Evolutionary conservation across 306 rosid species (phyloP).

Genomic region (Acacia confusa): DNA sequence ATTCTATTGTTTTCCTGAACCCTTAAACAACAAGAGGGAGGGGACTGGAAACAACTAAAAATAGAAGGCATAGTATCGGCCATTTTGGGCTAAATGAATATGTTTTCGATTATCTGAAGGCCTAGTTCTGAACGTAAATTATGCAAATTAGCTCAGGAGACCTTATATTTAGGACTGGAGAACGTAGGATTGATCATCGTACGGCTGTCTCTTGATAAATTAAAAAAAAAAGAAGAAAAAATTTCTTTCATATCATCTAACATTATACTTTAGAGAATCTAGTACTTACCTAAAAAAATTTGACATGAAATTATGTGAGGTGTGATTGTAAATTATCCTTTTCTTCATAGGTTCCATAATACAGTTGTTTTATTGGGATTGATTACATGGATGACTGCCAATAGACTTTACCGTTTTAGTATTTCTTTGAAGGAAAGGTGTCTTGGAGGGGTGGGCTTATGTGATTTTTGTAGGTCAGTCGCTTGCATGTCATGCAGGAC

Average conservation of each 20-base stretch:
- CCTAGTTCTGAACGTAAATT: not conserved
- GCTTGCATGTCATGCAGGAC: not conserved
- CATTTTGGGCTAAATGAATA: not conserved
- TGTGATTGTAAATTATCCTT: not conserved
- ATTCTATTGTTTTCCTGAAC: not conserved
- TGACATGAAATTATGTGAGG: not conserved
- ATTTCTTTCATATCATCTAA: not conserved
- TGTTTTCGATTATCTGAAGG: not conserved
- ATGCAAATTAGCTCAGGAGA: not conserved
- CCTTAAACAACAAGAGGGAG: not conserved
- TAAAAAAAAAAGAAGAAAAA: too few species aligned
- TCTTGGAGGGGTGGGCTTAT: not conserved
- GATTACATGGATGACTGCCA: not conserved
- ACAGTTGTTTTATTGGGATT: not conserved
- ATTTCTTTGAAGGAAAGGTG: not conserved
- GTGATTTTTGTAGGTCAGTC: not conserved
- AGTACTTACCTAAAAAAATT: not conserved
- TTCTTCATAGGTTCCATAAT: not conserved
- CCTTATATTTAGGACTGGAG: not conserved
- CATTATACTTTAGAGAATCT: not conserved
- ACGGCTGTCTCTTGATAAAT: not conserved
- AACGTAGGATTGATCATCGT: not conserved
- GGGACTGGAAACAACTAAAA: not conserved
- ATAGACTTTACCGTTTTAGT: not conserved
- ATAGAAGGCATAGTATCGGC: not conserved